phyloP scores from a whole-genome alignment of 306 rosid species.

The Luffa acutangula region DNA sequence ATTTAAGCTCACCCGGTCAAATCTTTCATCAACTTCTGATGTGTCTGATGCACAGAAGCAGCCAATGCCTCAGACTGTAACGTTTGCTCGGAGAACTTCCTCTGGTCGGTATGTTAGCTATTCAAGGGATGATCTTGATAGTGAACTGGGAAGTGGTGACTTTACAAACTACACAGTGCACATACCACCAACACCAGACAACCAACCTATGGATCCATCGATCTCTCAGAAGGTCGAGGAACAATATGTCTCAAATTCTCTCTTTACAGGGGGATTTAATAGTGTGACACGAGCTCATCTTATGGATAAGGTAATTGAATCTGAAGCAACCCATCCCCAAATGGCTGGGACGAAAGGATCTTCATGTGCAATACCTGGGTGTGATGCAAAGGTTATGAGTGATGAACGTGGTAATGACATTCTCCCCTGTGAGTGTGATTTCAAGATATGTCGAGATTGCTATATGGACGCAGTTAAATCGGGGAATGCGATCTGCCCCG shows the following conservation, averaged over 20 bases:
- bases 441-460: constrained; percentile 89
- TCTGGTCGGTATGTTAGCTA: constrained; percentile 66
- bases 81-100: constrained; percentile 73
- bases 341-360: constrained; percentile 95
- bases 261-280: constrained; percentile 89
- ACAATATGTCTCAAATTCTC: constrained; percentile 79
- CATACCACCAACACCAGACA: constrained; percentile 84
- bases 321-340: constrained; percentile 86
- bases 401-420: constrained; percentile 75
- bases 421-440: constrained; percentile 95
- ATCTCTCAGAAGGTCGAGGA: constrained; percentile 85
- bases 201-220: constrained; percentile 76
- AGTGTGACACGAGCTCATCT: constrained; percentile 79
- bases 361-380: constrained; percentile 73
- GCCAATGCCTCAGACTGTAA: constrained; percentile 58
- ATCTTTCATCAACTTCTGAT: constrained; percentile 45
- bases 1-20: constrained; percentile 47
- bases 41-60: constrained; percentile 36
- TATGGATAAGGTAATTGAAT: constrained; percentile 86
- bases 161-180: constrained; percentile 82
- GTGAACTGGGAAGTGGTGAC: constrained; percentile 66
- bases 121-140: constrained; percentile 90
- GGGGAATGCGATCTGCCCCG: constrained; percentile 68
- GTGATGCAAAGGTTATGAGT: constrained; percentile 85
- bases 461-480: constrained; percentile 66